phyloP scores from a whole-genome alignment of 2,329 filamentous ascomycete genomes.

The Talaromyces pinophilus region DNA sequence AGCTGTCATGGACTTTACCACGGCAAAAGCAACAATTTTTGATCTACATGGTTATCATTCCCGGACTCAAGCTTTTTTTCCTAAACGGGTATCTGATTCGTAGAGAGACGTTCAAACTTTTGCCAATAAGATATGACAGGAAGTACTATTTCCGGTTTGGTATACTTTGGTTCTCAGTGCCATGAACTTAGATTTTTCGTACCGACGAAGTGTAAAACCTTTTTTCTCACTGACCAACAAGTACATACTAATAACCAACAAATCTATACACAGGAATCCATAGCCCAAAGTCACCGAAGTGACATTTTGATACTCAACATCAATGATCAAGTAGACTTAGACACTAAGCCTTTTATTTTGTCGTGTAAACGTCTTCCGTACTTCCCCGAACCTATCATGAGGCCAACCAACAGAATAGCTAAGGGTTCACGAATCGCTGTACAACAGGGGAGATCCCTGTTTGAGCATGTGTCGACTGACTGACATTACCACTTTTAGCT shows the following conservation, averaged over 20 bases:
- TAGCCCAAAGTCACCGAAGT: not conserved
- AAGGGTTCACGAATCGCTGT: not conserved
- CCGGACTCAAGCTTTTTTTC: not conserved
- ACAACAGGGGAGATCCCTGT: slow-evolving; percentile 1
- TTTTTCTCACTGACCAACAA: not conserved
- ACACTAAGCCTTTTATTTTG: not conserved
- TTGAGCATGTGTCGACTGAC: not conserved
- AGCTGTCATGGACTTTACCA: not conserved
- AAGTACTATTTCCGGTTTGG: not conserved
- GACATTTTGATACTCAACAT: not conserved
- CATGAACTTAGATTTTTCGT: not conserved
- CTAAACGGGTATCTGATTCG: not conserved
- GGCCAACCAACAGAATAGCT: not conserved
- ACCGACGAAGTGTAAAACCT: not conserved
- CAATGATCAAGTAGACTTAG: not conserved
- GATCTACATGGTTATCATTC: not conserved
- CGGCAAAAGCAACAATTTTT: not conserved
- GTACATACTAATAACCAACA: not conserved
- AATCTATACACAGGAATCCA: not conserved
- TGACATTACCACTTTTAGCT: not conserved
- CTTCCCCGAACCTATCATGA: slow-evolving; percentile 17
- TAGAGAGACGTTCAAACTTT: not conserved
- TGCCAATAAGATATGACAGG: not conserved
- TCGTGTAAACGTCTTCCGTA: slow-evolving; percentile 12
- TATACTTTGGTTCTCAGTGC: not conserved